These are phyloP conservation scores for Ustilago cynodontis DNA, from an alignment of 1,284 basidiomycete species.

Conservation along the genomic window DNA sequence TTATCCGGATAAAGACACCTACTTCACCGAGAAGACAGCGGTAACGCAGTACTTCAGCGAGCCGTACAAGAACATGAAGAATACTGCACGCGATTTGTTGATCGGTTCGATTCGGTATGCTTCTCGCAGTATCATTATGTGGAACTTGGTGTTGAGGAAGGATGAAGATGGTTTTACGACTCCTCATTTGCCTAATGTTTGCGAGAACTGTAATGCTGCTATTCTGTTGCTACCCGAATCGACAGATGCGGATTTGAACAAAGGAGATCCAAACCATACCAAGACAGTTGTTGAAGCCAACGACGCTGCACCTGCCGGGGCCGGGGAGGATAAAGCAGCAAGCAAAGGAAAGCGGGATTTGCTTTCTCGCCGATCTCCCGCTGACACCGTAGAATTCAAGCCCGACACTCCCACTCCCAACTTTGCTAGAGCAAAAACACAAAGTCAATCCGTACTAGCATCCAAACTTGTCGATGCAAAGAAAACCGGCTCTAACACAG, in stretches of 20 bases:
- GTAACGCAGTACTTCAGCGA: constrained; percentile 55
- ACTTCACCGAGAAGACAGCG: constrained; percentile 54
- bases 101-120: constrained; percentile 51
- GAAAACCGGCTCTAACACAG: constrained; percentile 18
- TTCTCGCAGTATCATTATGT: constrained; percentile 37
- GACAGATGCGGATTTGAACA: constrained; percentile 11
- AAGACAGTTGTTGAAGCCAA: constrained; percentile 23
- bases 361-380: not conserved
- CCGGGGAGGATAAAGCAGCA: not conserved
- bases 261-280: constrained; percentile 24
- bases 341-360: not conserved
- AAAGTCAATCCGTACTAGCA: constrained; percentile 10
- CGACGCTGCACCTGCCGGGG: not conserved
- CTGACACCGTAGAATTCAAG: not conserved
- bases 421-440: not conserved
- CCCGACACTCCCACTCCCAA: not conserved
- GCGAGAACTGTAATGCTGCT: constrained; percentile 53
- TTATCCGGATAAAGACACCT: constrained; percentile 38
- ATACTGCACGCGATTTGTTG: constrained; percentile 36
- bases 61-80: constrained; percentile 60
- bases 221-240: constrained; percentile 45
- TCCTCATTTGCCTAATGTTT: constrained; percentile 52
- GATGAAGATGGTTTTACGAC: constrained; percentile 56
- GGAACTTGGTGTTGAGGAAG: constrained; percentile 54
- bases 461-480: constrained; percentile 29